These are phyloP conservation scores for Penicillium sp. DNA, from an alignment of 2,329 filamentous ascomycete species.

Conservation along the genomic window DNA sequence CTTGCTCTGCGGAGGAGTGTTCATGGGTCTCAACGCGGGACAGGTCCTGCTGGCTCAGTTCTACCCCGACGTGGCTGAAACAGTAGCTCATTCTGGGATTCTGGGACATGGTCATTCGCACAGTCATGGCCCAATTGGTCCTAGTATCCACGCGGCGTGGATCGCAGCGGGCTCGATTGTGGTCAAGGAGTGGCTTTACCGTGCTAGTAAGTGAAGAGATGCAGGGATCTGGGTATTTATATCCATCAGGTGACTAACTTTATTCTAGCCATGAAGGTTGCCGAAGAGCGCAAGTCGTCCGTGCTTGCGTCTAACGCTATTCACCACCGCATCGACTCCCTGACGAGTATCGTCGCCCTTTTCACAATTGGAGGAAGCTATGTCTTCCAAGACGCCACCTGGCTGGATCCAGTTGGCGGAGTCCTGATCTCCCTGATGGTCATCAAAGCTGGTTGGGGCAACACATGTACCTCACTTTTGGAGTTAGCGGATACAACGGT, in stretches of 20 bases:
- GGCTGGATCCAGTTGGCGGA: conserved; percentile 92
- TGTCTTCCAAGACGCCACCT: conserved; percentile 77
- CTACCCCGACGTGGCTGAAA: conserved; percentile 64
- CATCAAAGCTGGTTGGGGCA: conserved; percentile 82
- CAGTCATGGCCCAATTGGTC: conserved; percentile 59
- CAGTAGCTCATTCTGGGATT: conserved; percentile 40
- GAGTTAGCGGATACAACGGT: conserved; percentile 91
- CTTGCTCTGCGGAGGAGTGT: conserved; percentile 81
- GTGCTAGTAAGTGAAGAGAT: conserved; percentile 72
- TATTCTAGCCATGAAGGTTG: conserved; percentile 82
- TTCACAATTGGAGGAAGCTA: conserved; percentile 88
- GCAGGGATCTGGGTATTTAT: not conserved
- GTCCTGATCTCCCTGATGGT: conserved; percentile 92
- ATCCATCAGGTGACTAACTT: conserved; percentile 8
- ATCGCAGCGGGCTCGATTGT: conserved; percentile 84
- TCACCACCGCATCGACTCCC: conserved; percentile 92
- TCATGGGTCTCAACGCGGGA: conserved; percentile 82
- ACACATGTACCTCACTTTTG: conserved; percentile 76
- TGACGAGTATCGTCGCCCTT: conserved; percentile 91
- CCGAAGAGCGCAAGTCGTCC: conserved; percentile 88
- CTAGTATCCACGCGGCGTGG: conserved; percentile 94
- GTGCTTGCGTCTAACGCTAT: conserved; percentile 94
- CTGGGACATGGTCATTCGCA: conserved; percentile 61
- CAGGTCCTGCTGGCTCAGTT: conserved; percentile 70
- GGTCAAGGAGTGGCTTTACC: conserved; percentile 95